These are phyloP conservation scores for Danielia reshetovae DNA, from an alignment of 805 yeast genomes.

Conservation along the genomic window DNA sequence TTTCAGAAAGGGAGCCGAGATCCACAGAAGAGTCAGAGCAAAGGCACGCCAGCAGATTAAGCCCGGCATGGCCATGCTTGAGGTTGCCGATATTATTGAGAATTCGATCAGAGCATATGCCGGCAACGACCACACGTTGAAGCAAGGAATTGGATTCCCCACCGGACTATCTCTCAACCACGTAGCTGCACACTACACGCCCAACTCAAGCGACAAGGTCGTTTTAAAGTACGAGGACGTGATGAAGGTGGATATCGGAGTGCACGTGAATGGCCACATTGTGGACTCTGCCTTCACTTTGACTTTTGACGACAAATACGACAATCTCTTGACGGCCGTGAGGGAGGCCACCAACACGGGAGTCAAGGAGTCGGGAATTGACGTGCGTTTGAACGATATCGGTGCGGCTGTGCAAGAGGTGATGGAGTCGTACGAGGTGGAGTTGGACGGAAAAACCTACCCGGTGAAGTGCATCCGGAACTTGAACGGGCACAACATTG, in stretches of 20 bases:
- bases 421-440: slow-evolving; percentile 95
- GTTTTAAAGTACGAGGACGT: slow-evolving; percentile 84
- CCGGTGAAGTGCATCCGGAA: slow-evolving; percentile 89
- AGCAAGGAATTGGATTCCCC: slow-evolving; percentile 95
- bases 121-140: slow-evolving; percentile 57
- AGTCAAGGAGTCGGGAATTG: slow-evolving; percentile 88
- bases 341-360: slow-evolving; percentile 94
- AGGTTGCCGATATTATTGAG: slow-evolving; percentile 86
- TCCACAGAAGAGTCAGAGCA: slow-evolving; percentile 86
- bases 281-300: slow-evolving; percentile 94
- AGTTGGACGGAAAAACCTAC: slow-evolving; percentile 76
- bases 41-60: slow-evolving; percentile 68
- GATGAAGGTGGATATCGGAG: slow-evolving; percentile 95
- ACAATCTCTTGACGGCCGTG: slow-evolving; percentile 77
- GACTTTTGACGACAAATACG: slow-evolving; percentile 81
- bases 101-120: slow-evolving; percentile 74
- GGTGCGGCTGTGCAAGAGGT: slow-evolving; percentile 96
- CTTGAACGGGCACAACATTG: slow-evolving; percentile 91
- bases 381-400: slow-evolving; percentile 89
- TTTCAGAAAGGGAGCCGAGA: slow-evolving; percentile 92
- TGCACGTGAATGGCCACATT: slow-evolving; percentile 90
- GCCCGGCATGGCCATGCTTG: slow-evolving; percentile 92
- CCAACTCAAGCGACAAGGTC: slow-evolving; percentile 89
- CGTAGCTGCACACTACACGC: slow-evolving; percentile 97
- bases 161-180: slow-evolving; percentile 94